Evolutionary conservation across 1,139 yeast genomes (phyloP).

Genomic region (Suhomyces bokatorum): DNA sequence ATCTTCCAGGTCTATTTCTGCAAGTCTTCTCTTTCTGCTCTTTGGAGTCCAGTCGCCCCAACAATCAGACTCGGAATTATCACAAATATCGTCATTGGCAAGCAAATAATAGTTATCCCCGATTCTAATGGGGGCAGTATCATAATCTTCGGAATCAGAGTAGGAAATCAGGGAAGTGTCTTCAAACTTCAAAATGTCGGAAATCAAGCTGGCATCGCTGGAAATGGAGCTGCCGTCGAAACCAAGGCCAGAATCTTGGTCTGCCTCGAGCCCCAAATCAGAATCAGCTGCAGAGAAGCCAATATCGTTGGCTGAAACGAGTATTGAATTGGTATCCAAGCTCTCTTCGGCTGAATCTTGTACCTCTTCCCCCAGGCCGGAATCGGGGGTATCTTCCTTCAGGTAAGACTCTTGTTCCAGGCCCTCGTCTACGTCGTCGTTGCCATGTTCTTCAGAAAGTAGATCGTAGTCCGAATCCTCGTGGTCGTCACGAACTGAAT

Average conservation of each 20-base stretch:
- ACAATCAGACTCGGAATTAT: conserved; percentile 1
- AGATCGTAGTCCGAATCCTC: neutral
- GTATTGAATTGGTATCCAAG: neutral
- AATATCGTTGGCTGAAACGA: neutral
- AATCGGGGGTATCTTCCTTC: neutral
- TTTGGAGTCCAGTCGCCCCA: conserved; percentile 1
- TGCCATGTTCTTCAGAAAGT: neutral
- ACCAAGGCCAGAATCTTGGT: conserved; percentile 4
- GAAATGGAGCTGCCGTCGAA: conserved; percentile 2
- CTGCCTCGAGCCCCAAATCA: neutral
- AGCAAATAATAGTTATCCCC: conserved; percentile 3
- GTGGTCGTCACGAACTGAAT: neutral
- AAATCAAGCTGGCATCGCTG: conserved; percentile 7
- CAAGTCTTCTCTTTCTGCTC: conserved; percentile 16
- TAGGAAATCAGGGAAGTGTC: neutral
- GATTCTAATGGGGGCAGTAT: conserved; percentile 1
- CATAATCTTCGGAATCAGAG: conserved; percentile 3
- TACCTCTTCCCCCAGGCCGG: neutral
- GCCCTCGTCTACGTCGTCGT: neutral
- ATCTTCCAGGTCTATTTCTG: conserved; percentile 9
- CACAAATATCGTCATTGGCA: neutral
- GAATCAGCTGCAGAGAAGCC: neutral
- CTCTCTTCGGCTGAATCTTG: neutral
- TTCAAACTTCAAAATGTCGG: conserved; percentile 4
- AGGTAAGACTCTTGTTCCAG: neutral